Evolutionary conservation across 2,329 filamentous ascomycete species (phyloP).

Genomic region (Neonectria faginata): DNA sequence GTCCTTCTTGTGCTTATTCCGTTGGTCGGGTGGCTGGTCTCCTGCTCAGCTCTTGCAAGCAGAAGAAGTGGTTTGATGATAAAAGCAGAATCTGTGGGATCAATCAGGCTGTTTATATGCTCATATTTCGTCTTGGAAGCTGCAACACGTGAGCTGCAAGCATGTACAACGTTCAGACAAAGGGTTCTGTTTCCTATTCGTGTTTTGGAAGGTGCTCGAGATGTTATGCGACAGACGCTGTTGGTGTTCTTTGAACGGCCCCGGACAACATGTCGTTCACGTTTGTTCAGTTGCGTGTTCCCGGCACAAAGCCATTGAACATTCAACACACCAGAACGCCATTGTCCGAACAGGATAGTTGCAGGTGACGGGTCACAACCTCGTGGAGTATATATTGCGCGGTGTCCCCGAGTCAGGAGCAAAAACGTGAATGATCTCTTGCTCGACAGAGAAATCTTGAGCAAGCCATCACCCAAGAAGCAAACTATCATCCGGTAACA

Average conservation of each 20-base stretch:
- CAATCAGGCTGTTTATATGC: not conserved
- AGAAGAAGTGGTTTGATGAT: not conserved
- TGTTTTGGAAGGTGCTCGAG: not conserved
- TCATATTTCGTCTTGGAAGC: not conserved
- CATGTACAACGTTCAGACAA: conserved; percentile 3
- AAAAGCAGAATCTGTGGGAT: not conserved
- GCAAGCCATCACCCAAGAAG: too few species aligned
- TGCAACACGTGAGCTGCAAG: not conserved
- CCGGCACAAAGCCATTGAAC: not conserved
- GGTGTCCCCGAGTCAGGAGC: not conserved
- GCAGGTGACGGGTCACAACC: not conserved
- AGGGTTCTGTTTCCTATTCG: not conserved
- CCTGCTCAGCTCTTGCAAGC: not conserved
- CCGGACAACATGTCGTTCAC: conserved; percentile 13
- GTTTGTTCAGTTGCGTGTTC: conserved; percentile 23
- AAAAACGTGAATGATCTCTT: not conserved
- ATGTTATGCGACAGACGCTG: not conserved
- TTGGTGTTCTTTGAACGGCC: conserved; percentile 18
- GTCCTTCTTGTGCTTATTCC: not conserved
- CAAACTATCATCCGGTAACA: too few species aligned
- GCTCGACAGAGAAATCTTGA: not conserved
- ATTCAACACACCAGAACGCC: not conserved
- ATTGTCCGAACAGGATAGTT: not conserved
- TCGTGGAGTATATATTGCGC: not conserved
- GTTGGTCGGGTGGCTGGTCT: not conserved